A percentile compares a stretch with the other conserved stretches of the same genome.
These are phyloP conservation scores for Silene coronaria DNA, from an alignment of 179 eudicot species.

Conservation along the genomic window DNA sequence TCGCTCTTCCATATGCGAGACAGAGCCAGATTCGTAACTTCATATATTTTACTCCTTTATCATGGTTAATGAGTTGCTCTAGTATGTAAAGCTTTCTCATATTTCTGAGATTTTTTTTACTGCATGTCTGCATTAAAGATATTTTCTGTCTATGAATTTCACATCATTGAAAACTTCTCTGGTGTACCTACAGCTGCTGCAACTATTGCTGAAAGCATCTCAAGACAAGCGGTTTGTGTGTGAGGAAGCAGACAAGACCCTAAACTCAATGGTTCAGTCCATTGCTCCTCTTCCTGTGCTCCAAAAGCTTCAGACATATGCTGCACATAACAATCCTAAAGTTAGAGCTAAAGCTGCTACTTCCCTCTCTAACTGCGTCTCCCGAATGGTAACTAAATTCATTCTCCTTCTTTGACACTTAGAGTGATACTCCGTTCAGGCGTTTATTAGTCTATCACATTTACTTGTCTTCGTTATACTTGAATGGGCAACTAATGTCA, in stretches of 20 bases:
- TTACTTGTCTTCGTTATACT: too few relatives aligned
- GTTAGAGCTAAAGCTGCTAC: slow-evolving; percentile 87
- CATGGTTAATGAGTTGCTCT: neutral
- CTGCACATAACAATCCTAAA: slow-evolving; percentile 58
- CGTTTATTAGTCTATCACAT: too few relatives aligned
- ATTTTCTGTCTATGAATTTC: neutral
- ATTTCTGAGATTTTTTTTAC: neutral
- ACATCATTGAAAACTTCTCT: neutral
- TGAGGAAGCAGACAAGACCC: slow-evolving; percentile 84
- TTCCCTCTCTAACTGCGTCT: slow-evolving; percentile 62
- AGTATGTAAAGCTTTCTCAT: neutral
- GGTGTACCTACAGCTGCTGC: slow-evolving; percentile 53
- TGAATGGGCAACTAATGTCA: too few relatives aligned
- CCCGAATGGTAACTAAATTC: slow-evolving; percentile 55
- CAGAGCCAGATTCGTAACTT: neutral
- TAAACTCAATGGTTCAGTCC: slow-evolving; percentile 61
- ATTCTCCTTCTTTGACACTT: neutral
- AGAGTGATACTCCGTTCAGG: neutral
- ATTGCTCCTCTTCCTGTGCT: slow-evolving; percentile 66
- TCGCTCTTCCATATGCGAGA: neutral
- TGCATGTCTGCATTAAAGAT: neutral
- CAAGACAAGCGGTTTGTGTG: slow-evolving; percentile 97
- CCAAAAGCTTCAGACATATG: slow-evolving; percentile 56
- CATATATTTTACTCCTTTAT: neutral
- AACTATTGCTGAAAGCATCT: slow-evolving; percentile 78